Evolutionary conservation across 73 alveolate species (phyloP).

Genomic region (Halteria grandinella): DNA sequence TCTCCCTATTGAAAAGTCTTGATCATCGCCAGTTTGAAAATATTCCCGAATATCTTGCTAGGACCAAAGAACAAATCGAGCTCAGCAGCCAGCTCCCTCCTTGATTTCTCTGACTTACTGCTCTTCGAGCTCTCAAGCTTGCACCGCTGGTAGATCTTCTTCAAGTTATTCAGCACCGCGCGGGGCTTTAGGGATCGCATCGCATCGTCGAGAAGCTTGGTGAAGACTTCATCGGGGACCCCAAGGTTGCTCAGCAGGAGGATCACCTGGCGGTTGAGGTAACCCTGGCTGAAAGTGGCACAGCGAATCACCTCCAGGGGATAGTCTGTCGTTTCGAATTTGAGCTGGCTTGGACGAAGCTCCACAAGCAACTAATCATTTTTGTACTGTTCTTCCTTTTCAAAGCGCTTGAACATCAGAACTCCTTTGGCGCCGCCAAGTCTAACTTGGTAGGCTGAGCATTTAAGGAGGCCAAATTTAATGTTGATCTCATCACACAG

Average conservation of each 20-base stretch:
- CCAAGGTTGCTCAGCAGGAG: conserved; percentile 68
- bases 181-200: neutral
- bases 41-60: conserved; percentile 20
- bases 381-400: neutral
- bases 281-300: conserved; percentile 72
- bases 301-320: conserved; percentile 70
- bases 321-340: conserved; percentile 54
- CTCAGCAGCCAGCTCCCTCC: no score
- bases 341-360: conserved; percentile 59
- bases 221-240: conserved; percentile 62
- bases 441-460: conserved; percentile 55
- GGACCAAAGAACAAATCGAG: conserved; percentile 54
- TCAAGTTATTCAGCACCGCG: conserved; percentile 1
- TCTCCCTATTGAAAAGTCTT: neutral
- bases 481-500: neutral
- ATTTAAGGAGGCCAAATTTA: neutral
- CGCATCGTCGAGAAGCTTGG: neutral
- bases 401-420: neutral
- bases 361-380: neutral
- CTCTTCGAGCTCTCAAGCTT: no score
- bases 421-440: conserved; percentile 63
- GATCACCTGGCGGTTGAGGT: conserved; percentile 73
- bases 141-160: conserved; percentile 1
- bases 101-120: no score
- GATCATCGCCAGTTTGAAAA: neutral